Evolutionary conservation across 805 yeast genomes (phyloP).

Genomic region (Spathaspora hagerdaliae): DNA sequence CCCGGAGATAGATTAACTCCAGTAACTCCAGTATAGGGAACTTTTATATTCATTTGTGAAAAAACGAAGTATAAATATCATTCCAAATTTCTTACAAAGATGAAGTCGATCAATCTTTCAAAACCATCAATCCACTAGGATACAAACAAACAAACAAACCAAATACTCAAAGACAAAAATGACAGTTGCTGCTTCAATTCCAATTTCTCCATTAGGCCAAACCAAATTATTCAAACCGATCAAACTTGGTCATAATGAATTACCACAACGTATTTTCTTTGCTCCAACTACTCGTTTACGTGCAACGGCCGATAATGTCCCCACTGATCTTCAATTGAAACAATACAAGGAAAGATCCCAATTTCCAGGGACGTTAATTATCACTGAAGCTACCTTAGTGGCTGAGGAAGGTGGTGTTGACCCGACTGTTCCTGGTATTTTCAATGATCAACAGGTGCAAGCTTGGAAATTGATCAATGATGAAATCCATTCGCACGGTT

Average conservation of each 20-base stretch:
- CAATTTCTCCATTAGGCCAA: slow-evolving; percentile 7
- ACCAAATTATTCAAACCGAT: slow-evolving; percentile 26
- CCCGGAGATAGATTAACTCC: too few relatives aligned
- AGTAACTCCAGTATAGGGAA: too few relatives aligned
- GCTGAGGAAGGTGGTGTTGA: slow-evolving; percentile 36
- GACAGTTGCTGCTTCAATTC: slow-evolving; percentile 8
- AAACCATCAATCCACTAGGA: too few relatives aligned
- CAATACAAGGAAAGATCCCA: slow-evolving; percentile 26
- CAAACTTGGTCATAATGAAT: slow-evolving; percentile 22
- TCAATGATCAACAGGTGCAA: slow-evolving; percentile 40
- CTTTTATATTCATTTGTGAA: too few relatives aligned
- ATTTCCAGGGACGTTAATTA: slow-evolving; percentile 22
- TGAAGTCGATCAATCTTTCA: too few relatives aligned
- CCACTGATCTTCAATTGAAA: slow-evolving; percentile 22
- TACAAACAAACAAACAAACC: too few relatives aligned
- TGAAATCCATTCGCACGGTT: slow-evolving; percentile 40
- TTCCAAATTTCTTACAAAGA: too few relatives aligned
- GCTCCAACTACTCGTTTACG: slow-evolving; percentile 24
- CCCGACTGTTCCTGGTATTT: slow-evolving; percentile 44
- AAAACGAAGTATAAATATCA: too few relatives aligned
- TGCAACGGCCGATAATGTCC: slow-evolving; percentile 16
- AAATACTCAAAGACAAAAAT: neutral
- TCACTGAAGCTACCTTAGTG: slow-evolving; percentile 27
- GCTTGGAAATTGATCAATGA: slow-evolving; percentile 47
- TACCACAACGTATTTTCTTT: slow-evolving; percentile 15